Base-by-base conservation (phyloP, 2,329 filamentous ascomycete genomes). In the Sclerotinia sclerotiorum region DNA sequence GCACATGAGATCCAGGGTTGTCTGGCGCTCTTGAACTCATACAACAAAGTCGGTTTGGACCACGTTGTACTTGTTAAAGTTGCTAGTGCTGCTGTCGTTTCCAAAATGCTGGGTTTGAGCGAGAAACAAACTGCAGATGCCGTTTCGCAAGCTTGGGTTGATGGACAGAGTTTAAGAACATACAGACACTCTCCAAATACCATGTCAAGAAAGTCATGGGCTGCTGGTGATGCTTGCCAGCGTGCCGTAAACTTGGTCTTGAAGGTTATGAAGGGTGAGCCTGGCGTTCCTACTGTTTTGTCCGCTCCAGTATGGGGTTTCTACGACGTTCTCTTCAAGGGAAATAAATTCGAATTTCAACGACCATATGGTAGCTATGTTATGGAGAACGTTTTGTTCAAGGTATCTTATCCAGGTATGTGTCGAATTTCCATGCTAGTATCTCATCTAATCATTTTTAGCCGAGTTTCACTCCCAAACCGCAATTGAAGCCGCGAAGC, bases 351-450 rank as follows among this genome's bases (percentile, higher is more conserved):
- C 80, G 84, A 93, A 80, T 99, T 97, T 86, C 94, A 98, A 85
- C 89, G 95, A 72, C 88, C 90, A 69, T 99, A 99, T 79, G 94
- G 94, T 79, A 97, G 91, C 85, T 99, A 99, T 81, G 95, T 99
- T 74, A 99, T 99, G 95, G 95, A 99, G 88, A 99, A 98, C 78
- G 93, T 99, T 70, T 89, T 99, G 72, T 99, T 99, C 90, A 99
- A 99, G 88, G 95, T 99, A 70, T 99, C 95, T 57, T 98, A 97
- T 80, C 94, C 94, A 78, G 91, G 91, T 93, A 84, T 79, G 86
- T 79, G 15, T 44, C 15, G 29, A 24, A 24, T 13, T 63, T 67
- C 7, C 44, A 42, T 51, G 62, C 55, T 52, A 42, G 11, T 29
- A 27, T 29, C 54, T 56, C 67, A 10, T 48, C 76, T 78, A 78